phyloP scores from a whole-genome alignment of 768 basidiomycete genomes.

The Macrocybe gigantea region DNA sequence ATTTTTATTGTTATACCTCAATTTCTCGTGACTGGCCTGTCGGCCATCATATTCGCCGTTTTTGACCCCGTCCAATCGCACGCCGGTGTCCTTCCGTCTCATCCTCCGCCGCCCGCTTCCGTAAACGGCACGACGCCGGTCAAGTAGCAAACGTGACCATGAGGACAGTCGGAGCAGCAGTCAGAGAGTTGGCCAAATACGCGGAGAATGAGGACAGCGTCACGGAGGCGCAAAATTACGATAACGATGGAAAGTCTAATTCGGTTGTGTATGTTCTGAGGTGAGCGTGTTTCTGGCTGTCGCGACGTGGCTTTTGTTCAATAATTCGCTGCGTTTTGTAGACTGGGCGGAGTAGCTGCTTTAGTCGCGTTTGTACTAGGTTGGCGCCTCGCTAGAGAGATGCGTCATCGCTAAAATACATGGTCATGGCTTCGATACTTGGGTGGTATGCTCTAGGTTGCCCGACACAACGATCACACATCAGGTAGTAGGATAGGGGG shows the following conservation, averaged over 20 bases:
- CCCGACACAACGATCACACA: no score
- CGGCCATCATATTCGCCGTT: slow-evolving; percentile 81
- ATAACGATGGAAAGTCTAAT: slow-evolving; percentile 35
- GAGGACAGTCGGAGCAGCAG: neutral
- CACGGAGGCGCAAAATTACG: slow-evolving; percentile 16
- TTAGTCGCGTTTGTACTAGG: slow-evolving; percentile 48
- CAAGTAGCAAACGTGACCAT: slow-evolving; percentile 2
- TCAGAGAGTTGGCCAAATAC: neutral
- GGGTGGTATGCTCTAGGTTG: no score
- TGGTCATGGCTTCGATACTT: no score
- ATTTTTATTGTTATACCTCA: slow-evolving; percentile 92
- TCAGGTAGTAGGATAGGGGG: no score
- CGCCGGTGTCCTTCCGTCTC: neutral
- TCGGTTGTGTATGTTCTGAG: slow-evolving; percentile 80
- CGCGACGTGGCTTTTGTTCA: neutral
- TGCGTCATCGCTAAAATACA: slow-evolving; percentile 31
- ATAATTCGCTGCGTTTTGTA: slow-evolving; percentile 15
- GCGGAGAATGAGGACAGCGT: slow-evolving; percentile 7
- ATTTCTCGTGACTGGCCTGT: slow-evolving; percentile 84
- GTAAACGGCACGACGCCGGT: neutral
- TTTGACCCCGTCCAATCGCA: slow-evolving; percentile 58
- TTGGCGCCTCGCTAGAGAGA: slow-evolving; percentile 47
- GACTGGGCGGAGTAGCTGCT: slow-evolving; percentile 54
- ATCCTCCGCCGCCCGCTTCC: slow-evolving; percentile 3
- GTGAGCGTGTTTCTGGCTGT: slow-evolving; percentile 33